Evolutionary conservation across 2,329 filamentous ascomycete genomes (phyloP), one percentile per base, ranked within the genome.

Genomic region (Calonectria montana): DNA sequence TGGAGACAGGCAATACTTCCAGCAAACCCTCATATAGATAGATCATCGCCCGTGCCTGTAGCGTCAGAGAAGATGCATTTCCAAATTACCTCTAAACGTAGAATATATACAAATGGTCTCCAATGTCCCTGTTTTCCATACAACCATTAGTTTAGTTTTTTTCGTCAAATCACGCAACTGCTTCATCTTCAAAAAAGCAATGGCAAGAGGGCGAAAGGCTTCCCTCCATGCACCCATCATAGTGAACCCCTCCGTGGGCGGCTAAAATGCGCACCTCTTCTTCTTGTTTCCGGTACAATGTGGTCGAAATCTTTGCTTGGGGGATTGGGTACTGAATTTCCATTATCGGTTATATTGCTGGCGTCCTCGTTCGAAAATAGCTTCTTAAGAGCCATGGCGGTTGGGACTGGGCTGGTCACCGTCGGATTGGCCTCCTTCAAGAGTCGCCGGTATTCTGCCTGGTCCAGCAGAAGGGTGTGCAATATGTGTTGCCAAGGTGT

Each of bases 401-500:
- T 68, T 13, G 77, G 71, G 29, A 78, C 57, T 23, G 69, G 67
- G 41, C 73, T 77, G 18, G 67, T 72, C 50, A 64, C 43, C 9
- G 62, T 62, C 0, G 72, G 62, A 27, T 70, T 67, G 31, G 63
- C 62, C 18, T 72, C 62, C 53, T 68, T 73, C 35, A 72, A 50
- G 16, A 74, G 73, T 25, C 70, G 66, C 41, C 81, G 76, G 45
- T 77, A 78, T 29, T 80, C 77, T 2, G 78, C 73, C 23, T 81
- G 74, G 39, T 83, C 81, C 1, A 69, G 68, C 39, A 80, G 74
- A 16, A 81, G 77, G 4, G 63, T 72, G n/a, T 76, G 68, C 27
- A 80, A 71, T 16, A 78, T 69, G 2, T 57, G 66, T 16, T 76
- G 65, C 81, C 81, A 83, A 2, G 72, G 67, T 1, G 77, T 73